phyloP scores from a whole-genome alignment of 495 filamentous ascomycete genomes.

The Daldinia bambusicola region DNA sequence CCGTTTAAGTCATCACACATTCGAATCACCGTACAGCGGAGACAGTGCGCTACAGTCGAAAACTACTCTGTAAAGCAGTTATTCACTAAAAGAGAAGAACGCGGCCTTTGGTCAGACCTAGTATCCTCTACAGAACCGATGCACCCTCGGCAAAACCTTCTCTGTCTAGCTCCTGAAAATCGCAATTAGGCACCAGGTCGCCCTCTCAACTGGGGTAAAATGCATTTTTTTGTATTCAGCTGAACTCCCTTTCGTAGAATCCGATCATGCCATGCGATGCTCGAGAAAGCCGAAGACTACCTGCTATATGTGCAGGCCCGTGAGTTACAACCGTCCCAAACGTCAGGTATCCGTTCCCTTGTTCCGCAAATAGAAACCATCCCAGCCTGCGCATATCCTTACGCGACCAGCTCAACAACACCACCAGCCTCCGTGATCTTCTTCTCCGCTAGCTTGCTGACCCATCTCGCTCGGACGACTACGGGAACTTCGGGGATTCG shows the following conservation, averaged over 20 bases:
- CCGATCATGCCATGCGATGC: conserved; percentile 48
- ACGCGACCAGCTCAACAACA: conserved; percentile 91
- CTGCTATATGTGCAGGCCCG: conserved; percentile 40
- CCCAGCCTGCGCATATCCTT: conserved; percentile 50
- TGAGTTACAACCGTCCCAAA: conserved; percentile 47
- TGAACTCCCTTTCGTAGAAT: conserved; percentile 49
- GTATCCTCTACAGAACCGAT: conserved; percentile 2
- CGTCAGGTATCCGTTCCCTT: conserved; percentile 46
- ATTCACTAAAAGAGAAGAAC: neutral
- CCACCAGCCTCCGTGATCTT: conserved; percentile 96
- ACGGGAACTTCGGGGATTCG: conserved; percentile 84
- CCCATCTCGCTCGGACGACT: conserved; percentile 87
- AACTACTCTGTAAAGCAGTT: neutral
- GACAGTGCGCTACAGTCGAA: neutral
- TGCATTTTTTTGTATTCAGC: conserved; percentile 48
- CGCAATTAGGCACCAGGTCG: conserved; percentile 12
- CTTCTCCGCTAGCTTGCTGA: conserved; percentile 88
- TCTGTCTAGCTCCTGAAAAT: conserved; percentile 22
- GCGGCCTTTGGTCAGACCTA: neutral
- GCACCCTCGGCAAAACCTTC: neutral
- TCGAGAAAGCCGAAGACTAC: conserved; percentile 46
- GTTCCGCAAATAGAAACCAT: conserved; percentile 46
- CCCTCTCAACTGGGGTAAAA: conserved; percentile 29
- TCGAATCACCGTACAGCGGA: neutral
- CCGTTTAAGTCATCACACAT: neutral